Conservation (phyloP, 108 stramenopile species). For the Pseudonitzschia pungens region DNA sequence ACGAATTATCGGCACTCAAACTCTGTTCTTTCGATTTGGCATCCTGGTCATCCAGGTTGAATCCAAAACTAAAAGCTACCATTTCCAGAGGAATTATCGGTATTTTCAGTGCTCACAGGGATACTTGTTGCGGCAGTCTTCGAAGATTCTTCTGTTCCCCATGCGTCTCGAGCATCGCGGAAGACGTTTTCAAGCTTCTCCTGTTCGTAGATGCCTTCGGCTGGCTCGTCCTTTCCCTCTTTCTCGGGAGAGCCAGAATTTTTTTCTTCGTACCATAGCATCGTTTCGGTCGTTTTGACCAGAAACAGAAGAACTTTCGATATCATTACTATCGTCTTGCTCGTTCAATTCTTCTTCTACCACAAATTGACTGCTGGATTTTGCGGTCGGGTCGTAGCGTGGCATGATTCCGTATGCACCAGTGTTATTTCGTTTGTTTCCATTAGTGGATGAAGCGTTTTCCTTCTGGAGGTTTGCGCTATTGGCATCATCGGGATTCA, state of each 20-base stretch:
- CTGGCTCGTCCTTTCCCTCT: not conserved
- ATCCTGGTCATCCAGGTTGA: conserved; percentile 29
- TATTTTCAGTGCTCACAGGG: not conserved
- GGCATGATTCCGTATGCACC: conserved; percentile 41
- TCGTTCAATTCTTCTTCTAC: conserved; percentile 16
- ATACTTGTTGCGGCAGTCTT: not conserved
- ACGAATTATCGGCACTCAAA: not conserved
- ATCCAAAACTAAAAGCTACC: conserved; percentile 58
- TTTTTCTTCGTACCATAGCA: conserved; percentile 24
- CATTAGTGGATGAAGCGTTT: not conserved
- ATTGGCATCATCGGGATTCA: conserved; percentile 9
- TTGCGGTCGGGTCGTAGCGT: conserved; percentile 63
- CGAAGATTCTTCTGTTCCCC: conserved; percentile 18
- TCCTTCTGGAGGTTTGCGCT: not conserved
- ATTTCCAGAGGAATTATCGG: not conserved
- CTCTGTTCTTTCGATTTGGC: not conserved
- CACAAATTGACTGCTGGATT: conserved; percentile 27
- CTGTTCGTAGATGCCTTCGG: conserved; percentile 56
- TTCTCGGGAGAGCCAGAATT: conserved; percentile 9
- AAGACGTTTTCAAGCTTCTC: conserved; percentile 76
- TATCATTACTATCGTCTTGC: not conserved
- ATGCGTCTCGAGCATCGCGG: conserved; percentile 58
- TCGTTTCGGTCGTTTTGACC: not conserved
- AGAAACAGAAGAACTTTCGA: conserved; percentile 9
- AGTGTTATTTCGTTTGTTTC: conserved; percentile 7